phyloP scores from a whole-genome alignment of 306 rosid species.

The Hippophae gyantsensis region DNA sequence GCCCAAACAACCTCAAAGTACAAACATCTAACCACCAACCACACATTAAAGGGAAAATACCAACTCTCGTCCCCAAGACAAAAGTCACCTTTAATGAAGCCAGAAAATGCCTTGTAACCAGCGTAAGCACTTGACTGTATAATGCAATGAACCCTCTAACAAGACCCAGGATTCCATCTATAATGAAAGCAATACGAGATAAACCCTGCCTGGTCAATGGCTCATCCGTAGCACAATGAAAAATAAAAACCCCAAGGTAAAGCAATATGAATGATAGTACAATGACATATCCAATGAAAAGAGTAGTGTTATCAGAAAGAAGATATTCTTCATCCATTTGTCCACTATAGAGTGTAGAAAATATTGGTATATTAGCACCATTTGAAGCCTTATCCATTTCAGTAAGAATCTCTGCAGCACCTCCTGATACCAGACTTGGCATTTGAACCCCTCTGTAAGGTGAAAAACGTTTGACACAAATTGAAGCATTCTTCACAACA shows the following conservation, averaged over 20 bases:
- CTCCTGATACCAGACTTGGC: not conserved
- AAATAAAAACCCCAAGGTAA: slow-evolving; percentile 7
- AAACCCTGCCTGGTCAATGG: slow-evolving; percentile 4
- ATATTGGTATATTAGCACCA: not conserved
- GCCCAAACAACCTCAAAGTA: slow-evolving; percentile 13
- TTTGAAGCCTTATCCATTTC: not conserved
- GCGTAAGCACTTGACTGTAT: not conserved
- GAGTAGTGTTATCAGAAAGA: slow-evolving; percentile 10
- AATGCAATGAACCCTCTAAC: slow-evolving; percentile 7
- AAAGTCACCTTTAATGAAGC: slow-evolving; percentile 2
- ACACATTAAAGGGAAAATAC: slow-evolving; percentile 12
- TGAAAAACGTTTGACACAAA: not conserved
- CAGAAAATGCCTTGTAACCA: slow-evolving; percentile 8
- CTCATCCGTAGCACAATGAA: slow-evolving; percentile 12
- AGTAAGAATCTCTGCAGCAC: not conserved
- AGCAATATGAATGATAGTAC: slow-evolving; percentile 6
- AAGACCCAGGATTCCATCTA: not conserved
- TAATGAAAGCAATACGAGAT: slow-evolving; percentile 5
- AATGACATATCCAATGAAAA: slow-evolving; percentile 12
- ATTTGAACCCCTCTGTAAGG: not conserved
- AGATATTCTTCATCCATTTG: not conserved
- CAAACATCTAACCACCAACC: slow-evolving; percentile 22
- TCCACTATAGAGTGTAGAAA: not conserved
- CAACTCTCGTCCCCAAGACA: slow-evolving; percentile 5
- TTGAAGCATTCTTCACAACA: slow-evolving; percentile 1